phyloP scores from a whole-genome alignment of 148 eudicot species.

The Chenopodium album region DNA sequence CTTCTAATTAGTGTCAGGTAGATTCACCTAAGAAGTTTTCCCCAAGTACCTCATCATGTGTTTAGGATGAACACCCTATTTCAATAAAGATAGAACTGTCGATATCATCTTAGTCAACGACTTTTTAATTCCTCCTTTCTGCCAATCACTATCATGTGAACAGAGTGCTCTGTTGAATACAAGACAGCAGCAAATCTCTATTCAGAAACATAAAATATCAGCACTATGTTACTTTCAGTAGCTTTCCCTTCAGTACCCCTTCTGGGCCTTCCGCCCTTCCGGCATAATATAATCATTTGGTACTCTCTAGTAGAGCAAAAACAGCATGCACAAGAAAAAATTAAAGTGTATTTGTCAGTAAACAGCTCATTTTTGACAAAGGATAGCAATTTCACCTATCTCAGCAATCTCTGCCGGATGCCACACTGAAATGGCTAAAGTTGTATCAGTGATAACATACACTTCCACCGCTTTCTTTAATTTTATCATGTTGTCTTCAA shows the following conservation, averaged over 20 bases:
- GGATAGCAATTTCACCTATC: neutral
- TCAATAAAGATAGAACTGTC: neutral
- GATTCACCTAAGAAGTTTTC: neutral
- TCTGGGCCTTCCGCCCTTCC: no score
- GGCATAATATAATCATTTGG: neutral
- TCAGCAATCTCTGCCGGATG: neutral
- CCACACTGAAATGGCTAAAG: neutral
- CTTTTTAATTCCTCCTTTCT: neutral
- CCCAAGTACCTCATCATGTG: neutral
- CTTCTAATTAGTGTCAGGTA: neutral
- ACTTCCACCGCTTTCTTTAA: no score
- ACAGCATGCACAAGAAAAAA: neutral
- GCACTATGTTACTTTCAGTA: neutral
- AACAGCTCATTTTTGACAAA: neutral
- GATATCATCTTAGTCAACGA: neutral
- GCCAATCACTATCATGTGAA: neutral
- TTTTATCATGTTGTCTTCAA: no score
- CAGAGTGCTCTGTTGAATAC: neutral
- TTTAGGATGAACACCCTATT: neutral
- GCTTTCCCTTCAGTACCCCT: neutral
- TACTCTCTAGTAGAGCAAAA: neutral
- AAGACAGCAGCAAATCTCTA: neutral
- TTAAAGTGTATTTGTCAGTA: neutral
- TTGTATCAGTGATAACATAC: no score
- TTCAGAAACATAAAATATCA: neutral